A percentile compares a stretch with the other conserved stretches of the same genome.
phyloP scores from a whole-genome alignment of 2,329 filamentous ascomycete species.

The Monascus ruber region DNA sequence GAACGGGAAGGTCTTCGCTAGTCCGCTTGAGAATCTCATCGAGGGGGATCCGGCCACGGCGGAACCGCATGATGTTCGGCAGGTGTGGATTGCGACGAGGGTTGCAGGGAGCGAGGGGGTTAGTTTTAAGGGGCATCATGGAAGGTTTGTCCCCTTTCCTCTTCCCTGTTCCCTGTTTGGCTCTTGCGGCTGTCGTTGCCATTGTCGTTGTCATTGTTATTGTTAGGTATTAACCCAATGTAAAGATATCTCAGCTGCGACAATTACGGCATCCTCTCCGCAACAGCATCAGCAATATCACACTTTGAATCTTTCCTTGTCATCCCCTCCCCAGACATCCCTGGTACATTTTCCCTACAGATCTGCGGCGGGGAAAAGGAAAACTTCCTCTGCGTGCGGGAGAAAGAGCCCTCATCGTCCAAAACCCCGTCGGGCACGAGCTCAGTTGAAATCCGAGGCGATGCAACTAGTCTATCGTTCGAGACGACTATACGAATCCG shows the following conservation, averaged over 20 bases:
- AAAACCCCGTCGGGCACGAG: slow-evolving; percentile 29
- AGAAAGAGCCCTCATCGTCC: slow-evolving; percentile 30
- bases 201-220: neutral
- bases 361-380: slow-evolving; percentile 49
- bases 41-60: slow-evolving; percentile 72
- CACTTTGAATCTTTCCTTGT: slow-evolving; percentile 69
- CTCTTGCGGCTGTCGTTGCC: neutral
- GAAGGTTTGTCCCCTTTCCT: slow-evolving; percentile 44
- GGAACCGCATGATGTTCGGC: slow-evolving; percentile 88
- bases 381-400: slow-evolving; percentile 55
- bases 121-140: slow-evolving; percentile 83
- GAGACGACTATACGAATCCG: slow-evolving; percentile 66
- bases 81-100: slow-evolving; percentile 85
- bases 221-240: slow-evolving; percentile 1
- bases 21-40: slow-evolving; percentile 74
- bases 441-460: slow-evolving; percentile 59
- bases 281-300: slow-evolving; percentile 69
- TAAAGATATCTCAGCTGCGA: slow-evolving; percentile 73
- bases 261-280: slow-evolving; percentile 66
- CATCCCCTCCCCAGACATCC: slow-evolving; percentile 51
- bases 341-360: slow-evolving; percentile 63
- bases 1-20: slow-evolving; percentile 74
- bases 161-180: neutral
- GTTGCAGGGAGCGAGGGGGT: slow-evolving; percentile 72
- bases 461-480: slow-evolving; percentile 56